Evolutionary conservation across 2,329 filamentous ascomycete species (phyloP).

Genomic region (Neofusicoccum sp.): DNA sequence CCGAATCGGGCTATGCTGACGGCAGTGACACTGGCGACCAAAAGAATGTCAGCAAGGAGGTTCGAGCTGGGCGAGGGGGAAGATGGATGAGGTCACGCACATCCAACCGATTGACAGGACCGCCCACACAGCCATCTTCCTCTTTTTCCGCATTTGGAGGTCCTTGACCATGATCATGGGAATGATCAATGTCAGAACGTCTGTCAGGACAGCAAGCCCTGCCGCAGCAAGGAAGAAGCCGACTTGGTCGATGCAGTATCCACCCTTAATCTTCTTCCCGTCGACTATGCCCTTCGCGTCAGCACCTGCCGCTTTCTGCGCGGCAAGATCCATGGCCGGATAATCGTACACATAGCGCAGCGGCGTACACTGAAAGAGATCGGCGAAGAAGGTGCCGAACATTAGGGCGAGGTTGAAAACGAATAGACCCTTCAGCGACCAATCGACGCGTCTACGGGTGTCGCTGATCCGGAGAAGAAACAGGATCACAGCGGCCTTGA

Average conservation of each 20-base stretch:
- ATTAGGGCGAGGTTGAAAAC: conserved; percentile 37
- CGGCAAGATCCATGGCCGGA: conserved; percentile 26
- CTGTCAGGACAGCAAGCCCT: conserved; percentile 36
- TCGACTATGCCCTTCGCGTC: conserved; percentile 28
- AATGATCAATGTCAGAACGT: conserved; percentile 41
- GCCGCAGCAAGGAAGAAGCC: conserved; percentile 35
- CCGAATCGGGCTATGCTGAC: conserved; percentile 39
- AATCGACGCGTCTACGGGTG: conserved; percentile 28
- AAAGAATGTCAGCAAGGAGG: background rate
- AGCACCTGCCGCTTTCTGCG: conserved; percentile 4
- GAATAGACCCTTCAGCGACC: conserved; percentile 33
- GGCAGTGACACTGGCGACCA: conserved; percentile 28
- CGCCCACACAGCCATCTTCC: conserved; percentile 33
- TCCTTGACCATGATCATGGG: conserved; percentile 46
- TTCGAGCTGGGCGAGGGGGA: background rate
- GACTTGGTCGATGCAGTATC: conserved; percentile 34
- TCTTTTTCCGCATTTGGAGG: conserved; percentile 41
- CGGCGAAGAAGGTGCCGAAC: conserved; percentile 33
- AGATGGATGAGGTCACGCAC: conserved; percentile 23
- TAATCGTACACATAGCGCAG: conserved; percentile 30
- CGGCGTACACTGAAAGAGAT: conserved; percentile 37
- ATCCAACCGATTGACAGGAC: conserved; percentile 36
- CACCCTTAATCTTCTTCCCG: conserved; percentile 28
- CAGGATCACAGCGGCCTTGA: conserved; percentile 38
- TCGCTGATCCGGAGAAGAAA: conserved; percentile 40